A percentile compares a stretch with the other conserved stretches of the same genome.
These are phyloP conservation scores for Aphanomyces stellatus DNA, from an alignment of 352 stramenopile species.

Conservation along the genomic window DNA sequence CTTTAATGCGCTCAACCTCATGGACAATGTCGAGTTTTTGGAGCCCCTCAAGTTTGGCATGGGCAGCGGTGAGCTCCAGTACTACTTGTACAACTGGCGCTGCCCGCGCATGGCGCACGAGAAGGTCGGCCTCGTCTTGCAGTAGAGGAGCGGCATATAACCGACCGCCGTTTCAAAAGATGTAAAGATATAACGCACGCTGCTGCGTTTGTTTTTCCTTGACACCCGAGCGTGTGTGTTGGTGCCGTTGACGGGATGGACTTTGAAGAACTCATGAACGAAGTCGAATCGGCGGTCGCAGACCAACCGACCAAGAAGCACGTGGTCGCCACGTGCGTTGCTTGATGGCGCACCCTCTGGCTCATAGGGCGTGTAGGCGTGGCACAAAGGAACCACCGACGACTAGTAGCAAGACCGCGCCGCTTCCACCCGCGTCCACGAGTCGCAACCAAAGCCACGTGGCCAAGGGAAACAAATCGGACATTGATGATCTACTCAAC, in stretches of 20 bases:
- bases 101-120: slow-evolving; percentile 44
- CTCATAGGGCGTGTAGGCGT: neutral
- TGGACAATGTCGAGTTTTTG: slow-evolving; percentile 61
- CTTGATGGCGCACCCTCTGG: neutral
- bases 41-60: slow-evolving; percentile 51
- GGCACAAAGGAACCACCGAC: neutral
- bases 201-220: too few relatives aligned
- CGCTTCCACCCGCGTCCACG: neutral
- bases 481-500: slow-evolving; percentile 62
- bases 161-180: neutral
- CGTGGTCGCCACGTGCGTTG: neutral
- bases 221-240: too few relatives aligned
- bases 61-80: slow-evolving; percentile 52
- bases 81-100: slow-evolving; percentile 76
- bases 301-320: slow-evolving; percentile 18
- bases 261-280: slow-evolving; percentile 59
- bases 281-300: slow-evolving; percentile 59
- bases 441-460: slow-evolving; percentile 18
- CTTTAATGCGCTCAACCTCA: slow-evolving; percentile 61
- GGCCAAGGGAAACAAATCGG: slow-evolving; percentile 26
- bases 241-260: too few relatives aligned
- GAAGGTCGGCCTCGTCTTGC: slow-evolving; percentile 51
- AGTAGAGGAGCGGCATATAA: slow-evolving; percentile 24
- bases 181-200: neutral
- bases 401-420: neutral